Conservation (phyloP, 345 rosid species). For the Durio zibethinus region DNA sequence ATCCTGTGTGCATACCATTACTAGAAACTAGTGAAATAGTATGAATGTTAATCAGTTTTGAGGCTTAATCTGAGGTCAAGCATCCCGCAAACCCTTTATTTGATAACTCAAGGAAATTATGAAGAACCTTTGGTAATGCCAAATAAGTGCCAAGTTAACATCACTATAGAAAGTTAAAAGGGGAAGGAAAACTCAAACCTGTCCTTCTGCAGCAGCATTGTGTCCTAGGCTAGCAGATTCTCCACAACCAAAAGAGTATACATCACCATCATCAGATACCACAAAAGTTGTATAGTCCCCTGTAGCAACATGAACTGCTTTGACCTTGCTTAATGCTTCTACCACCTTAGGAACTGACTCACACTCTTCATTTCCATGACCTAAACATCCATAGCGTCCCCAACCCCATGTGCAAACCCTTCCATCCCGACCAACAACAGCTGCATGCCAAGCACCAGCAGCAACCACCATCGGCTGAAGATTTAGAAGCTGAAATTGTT, state of each 20-base stretch:
- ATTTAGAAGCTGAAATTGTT: conserved; percentile 65
- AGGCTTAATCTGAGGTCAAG: not conserved
- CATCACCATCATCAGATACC: conserved; percentile 83
- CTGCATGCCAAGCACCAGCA: conserved; percentile 99
- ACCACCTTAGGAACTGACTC: conserved; percentile 79
- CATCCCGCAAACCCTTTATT: not conserved
- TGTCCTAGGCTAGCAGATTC: conserved; percentile 96
- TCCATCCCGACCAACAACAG: conserved; percentile 89
- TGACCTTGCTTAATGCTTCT: conserved; percentile 61
- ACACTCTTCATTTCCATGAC: conserved; percentile 86
- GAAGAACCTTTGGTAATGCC: not conserved
- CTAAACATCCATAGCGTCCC: conserved; percentile 94
- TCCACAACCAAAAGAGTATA: conserved; percentile 91
- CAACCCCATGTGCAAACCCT: conserved; percentile 98
- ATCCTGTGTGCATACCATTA: not conserved
- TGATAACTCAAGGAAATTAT: not conserved
- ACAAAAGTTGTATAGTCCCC: conserved; percentile 94
- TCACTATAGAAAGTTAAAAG: not conserved
- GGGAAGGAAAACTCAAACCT: conserved; percentile 33
- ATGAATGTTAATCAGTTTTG: not conserved
- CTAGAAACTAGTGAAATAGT: not conserved
- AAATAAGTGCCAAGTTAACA: not conserved
- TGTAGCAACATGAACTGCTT: conserved; percentile 82
- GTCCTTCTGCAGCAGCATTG: conserved; percentile 53
- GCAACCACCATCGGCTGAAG: conserved; percentile 86